Evolutionary conservation across 352 stramenopile genomes (phyloP), one percentile per base, ranked within the genome.

Genomic region (Pythium utonaiense): DNA sequence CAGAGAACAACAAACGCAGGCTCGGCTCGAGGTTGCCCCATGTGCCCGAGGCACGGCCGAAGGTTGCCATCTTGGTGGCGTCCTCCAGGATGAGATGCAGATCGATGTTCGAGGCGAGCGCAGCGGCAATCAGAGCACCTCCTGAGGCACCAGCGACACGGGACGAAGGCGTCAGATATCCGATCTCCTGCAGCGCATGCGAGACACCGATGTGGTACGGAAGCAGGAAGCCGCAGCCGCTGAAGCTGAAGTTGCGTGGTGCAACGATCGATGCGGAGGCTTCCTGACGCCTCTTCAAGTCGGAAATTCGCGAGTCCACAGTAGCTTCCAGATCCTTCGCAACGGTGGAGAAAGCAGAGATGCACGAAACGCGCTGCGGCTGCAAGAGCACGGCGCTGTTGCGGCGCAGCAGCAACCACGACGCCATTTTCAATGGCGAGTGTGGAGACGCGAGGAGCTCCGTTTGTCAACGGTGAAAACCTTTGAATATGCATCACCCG

Each of bases 171-270:
- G 70, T 69, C 31, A 94, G 71, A 21, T 66, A 78, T 14, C 79
- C 80, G 12, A 71, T 68, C 34, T 81, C 63, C 25, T 80, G 67
- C 3, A 94, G 75, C 6, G 74, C 73, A 42, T 83, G 69, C 6
- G 79, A 80, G 31, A 90, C 73, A 24, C 85, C 85, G 34, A 94
- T 71, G 53, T 94, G 83, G 65, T 91, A 94, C 36, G 85, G 69
- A 50, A 91, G 77, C 17, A 94, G 66, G 65, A 94, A 94, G 5
- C 85, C 85, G 28, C 76, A 80, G 45, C 83, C 85, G 42, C 85
- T 89, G 62, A 93, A 94, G 70, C 70, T 83, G 60, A 94, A 89
- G 64, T 88, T 85, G 27, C 60, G 67, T 28, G 62, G 17, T 19
- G 30, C 4, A 3, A 59, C 19, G 7, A 16, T 1, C 3, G 24